Base-by-base conservation (phyloP, 2,329 filamentous ascomycete species). In the Aspergillus flavus region DNA sequence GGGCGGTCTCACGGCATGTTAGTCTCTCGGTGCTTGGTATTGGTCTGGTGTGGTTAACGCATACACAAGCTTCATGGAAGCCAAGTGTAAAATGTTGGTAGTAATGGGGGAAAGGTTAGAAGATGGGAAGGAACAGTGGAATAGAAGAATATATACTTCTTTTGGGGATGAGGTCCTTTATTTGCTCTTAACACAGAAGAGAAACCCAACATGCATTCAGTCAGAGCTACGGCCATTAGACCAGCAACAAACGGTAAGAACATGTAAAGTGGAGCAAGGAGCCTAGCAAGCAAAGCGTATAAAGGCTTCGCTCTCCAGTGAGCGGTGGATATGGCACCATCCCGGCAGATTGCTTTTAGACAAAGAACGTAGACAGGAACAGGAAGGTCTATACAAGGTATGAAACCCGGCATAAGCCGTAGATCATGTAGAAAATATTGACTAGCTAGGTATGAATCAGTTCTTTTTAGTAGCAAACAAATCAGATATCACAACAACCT, bases 401-500 rank as follows among this genome's bases (percentile, higher is more conserved):
- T 46, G 48, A 9, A 52, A 30, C 12, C 19, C 6, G 48, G 19
- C 32, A 58, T 41, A 26, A 34, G 52, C 32, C n/a, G 32, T 26
- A 55, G 39, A 12, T 21, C 19, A 55, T 46, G 48, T 46, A 32
- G 9, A 41, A 52, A 55, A 60, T 43, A 53, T 43, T 60, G 34
- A 52, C 39, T 23, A 41, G 52, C 46, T 41, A 43, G 48, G 19
- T 45, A 48, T 41, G 41, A 53, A 53, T 45, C 50, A 43, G 52
- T 63, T 48, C 61, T 61, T 63, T 63, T 63, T 55, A n/a, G 36
- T 54, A 41, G 53, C 39, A 58, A 63, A 65, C 36, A 56, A 50
- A 61, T 54, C 59, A 61, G 54, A 66, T 50, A 65, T 30, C 61
- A 59, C 57, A 65, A 48, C 60, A 66, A 58, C 64, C 59, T 41